A percentile compares a stretch with the other conserved stretches of the same genome.
Evolutionary conservation across 164 flowering plant genomes (phyloP).

Genomic region (Chimonanthus salicifolius): DNA sequence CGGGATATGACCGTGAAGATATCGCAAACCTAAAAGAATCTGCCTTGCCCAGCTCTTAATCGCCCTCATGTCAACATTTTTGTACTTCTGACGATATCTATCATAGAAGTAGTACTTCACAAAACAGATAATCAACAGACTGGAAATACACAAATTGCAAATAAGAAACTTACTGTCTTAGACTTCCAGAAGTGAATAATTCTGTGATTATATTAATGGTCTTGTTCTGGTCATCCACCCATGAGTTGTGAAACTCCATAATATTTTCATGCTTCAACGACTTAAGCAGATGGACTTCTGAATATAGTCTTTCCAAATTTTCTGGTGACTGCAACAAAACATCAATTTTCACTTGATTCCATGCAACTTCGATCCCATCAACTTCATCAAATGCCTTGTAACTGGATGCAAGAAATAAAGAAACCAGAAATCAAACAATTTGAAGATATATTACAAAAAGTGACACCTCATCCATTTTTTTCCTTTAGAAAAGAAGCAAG

Average conservation of each 20-base stretch:
- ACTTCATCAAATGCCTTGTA: constrained; percentile 82
- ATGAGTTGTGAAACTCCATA: constrained; percentile 50
- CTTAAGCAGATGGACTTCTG: constrained; percentile 68
- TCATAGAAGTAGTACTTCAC: not conserved
- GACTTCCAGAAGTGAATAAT: constrained; percentile 76
- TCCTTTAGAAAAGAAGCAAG: not conserved
- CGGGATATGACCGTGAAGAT: constrained; percentile 58
- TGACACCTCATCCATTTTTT: not conserved
- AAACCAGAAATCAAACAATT: not conserved
- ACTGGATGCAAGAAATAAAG: constrained; percentile 22
- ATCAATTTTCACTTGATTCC: constrained; percentile 60
- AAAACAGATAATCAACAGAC: constrained; percentile 1
- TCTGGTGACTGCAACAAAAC: constrained; percentile 58
- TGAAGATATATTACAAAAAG: not conserved
- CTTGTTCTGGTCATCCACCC: constrained; percentile 70
- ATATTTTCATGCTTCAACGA: constrained; percentile 66
- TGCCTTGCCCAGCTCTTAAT: constrained; percentile 76
- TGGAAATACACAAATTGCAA: not conserved
- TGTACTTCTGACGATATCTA: constrained; percentile 65
- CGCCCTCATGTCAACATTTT: constrained; percentile 58
- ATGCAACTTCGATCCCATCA: constrained; percentile 80
- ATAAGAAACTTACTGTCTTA: constrained; percentile 59
- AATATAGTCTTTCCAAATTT: constrained; percentile 52
- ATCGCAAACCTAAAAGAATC: constrained; percentile 54
- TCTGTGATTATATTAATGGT: constrained; percentile 82